Conservation (phyloP, 345 rosid genomes). For the Xanthoceras sorbifolium region DNA sequence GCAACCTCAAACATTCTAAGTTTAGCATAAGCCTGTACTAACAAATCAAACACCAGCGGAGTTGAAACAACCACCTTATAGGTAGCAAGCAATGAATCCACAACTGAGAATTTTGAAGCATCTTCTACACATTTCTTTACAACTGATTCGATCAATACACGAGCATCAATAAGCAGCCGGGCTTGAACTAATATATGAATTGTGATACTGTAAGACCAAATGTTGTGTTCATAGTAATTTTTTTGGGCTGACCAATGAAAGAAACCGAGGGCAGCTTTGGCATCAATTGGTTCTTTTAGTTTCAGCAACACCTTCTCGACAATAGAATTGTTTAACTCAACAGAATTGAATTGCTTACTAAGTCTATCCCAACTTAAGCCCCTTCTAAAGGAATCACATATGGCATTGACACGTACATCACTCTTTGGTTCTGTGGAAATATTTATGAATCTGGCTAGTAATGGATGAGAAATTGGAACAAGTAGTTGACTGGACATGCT, state of each 20-base stretch:
- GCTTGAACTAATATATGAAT: slow-evolving; percentile 63
- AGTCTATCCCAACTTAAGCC: slow-evolving; percentile 62
- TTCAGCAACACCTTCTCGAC: slow-evolving; percentile 53
- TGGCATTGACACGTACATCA: slow-evolving; percentile 24
- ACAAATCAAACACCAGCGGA: slow-evolving; percentile 63
- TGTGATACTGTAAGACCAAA: slow-evolving; percentile 51
- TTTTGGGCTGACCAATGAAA: slow-evolving; percentile 73
- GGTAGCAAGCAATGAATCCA: slow-evolving; percentile 51
- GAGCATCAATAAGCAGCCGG: slow-evolving; percentile 60
- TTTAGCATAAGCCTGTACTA: slow-evolving; percentile 71
- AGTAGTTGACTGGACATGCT: background rate
- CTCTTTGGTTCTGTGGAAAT: slow-evolving; percentile 15
- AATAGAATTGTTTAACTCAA: slow-evolving; percentile 41
- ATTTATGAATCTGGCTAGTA: slow-evolving; percentile 1
- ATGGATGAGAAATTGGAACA: background rate
- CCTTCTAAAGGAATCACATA: slow-evolving; percentile 42
- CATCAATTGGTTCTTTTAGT: slow-evolving; percentile 60
- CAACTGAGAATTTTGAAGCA: slow-evolving; percentile 32
- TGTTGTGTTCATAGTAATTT: slow-evolving; percentile 46
- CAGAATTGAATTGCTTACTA: slow-evolving; percentile 36
- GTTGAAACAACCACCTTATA: slow-evolving; percentile 43
- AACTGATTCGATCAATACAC: slow-evolving; percentile 58
- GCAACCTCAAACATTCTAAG: slow-evolving; percentile 54
- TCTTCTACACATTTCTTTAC: slow-evolving; percentile 31
- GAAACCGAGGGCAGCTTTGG: slow-evolving; percentile 68